Evolutionary conservation across 192 early-diverging fungal genomes (phyloP).

Genomic region (Entomortierella lignicola): DNA sequence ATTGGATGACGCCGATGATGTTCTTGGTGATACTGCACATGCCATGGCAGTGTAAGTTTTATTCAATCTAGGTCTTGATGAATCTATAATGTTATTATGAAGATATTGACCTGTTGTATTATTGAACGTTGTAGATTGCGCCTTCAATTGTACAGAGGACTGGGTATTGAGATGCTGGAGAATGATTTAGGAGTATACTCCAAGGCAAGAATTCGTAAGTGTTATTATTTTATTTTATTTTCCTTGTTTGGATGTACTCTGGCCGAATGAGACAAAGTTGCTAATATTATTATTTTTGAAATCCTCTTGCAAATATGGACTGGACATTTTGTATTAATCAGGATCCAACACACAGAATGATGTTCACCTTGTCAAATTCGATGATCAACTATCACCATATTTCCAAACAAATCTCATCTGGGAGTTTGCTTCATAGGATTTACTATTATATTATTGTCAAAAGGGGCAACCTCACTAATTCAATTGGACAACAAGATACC

Average conservation of each 20-base stretch:
- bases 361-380: conserved; percentile 43
- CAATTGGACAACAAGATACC: not conserved
- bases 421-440: conserved; percentile 43
- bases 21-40: conserved; percentile 30
- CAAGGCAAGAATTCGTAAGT: conserved; percentile 54
- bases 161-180: conserved; percentile 56
- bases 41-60: conserved; percentile 44
- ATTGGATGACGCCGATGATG: conserved; percentile 25
- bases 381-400: conserved; percentile 35
- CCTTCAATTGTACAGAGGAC: conserved; percentile 51
- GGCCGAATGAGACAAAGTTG: too few relatives aligned
- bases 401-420: conserved; percentile 51
- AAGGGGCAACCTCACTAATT: too few relatives aligned
- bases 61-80: not conserved
- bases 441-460: too few relatives aligned
- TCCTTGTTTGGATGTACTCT: too few relatives aligned
- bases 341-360: conserved; percentile 29
- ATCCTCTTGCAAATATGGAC: too few relatives aligned
- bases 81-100: too few relatives aligned
- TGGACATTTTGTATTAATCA: not conserved
- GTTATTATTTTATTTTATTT: not conserved
- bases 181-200: conserved; percentile 40
- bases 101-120: not conserved
- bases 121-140: conserved; percentile 19
- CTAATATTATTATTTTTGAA: too few relatives aligned